phyloP scores from a whole-genome alignment of 306 rosid genomes.

The Inga leiocalycina region DNA sequence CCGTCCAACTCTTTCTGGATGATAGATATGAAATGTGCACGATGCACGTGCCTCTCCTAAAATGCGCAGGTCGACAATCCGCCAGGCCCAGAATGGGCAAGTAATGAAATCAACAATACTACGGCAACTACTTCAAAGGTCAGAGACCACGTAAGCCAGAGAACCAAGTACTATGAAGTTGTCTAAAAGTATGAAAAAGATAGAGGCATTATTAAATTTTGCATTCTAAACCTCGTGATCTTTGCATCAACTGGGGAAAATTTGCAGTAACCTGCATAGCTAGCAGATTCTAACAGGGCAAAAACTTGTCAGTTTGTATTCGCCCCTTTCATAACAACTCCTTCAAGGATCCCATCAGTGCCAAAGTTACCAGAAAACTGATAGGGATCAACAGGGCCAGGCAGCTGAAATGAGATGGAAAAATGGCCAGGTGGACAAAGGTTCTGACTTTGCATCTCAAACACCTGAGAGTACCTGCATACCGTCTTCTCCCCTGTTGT shows the following conservation, averaged over 20 bases:
- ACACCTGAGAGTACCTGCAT: constrained; percentile 64
- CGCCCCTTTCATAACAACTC: constrained; percentile 62
- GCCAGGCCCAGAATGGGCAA: not conserved
- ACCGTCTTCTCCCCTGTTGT: constrained; percentile 77
- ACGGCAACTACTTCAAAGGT: not conserved
- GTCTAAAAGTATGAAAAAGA: constrained; percentile 21
- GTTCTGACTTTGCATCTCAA: constrained; percentile 77
- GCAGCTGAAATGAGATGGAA: constrained; percentile 71
- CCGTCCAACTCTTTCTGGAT: not conserved
- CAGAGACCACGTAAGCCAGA: not conserved
- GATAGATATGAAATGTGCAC: not conserved
- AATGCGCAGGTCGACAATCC: not conserved
- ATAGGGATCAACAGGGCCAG: constrained; percentile 76
- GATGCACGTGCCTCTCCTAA: not conserved
- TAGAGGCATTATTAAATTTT: constrained; percentile 1
- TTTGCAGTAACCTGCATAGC: not conserved
- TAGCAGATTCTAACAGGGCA: not conserved
- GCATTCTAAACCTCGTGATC: constrained; percentile 22
- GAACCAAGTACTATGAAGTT: not conserved
- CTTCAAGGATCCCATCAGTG: constrained; percentile 81
- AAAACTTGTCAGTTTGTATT: constrained; percentile 14
- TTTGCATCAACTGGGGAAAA: constrained; percentile 12
- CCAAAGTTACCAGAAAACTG: constrained; percentile 70
- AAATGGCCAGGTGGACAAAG: constrained; percentile 81
- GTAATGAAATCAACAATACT: not conserved